Evolutionary conservation across 2,329 filamentous ascomycete genomes (phyloP).

Genomic region (Sphaerulina populicola): DNA sequence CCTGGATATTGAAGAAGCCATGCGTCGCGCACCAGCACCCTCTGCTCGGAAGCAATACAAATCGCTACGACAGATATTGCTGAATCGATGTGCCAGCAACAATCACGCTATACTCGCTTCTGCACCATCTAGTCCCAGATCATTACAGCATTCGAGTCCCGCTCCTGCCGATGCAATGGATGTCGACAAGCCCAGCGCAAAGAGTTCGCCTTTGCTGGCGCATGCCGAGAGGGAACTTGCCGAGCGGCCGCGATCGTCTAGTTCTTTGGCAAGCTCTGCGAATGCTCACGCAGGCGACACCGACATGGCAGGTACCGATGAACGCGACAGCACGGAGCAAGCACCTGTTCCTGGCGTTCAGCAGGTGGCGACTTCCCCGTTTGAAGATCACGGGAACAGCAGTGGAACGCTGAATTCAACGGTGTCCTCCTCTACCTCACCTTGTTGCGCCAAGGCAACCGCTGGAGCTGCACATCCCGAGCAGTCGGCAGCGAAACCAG

Average conservation of each 20-base stretch:
- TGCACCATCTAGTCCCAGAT: constrained; percentile 3
- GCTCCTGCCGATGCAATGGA: constrained; percentile 18
- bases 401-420: constrained; percentile 1
- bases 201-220: constrained; percentile 3
- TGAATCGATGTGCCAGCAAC: constrained; percentile 31
- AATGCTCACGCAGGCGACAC: constrained; percentile 12
- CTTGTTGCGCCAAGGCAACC: constrained; percentile 7
- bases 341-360: background rate
- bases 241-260: background rate
- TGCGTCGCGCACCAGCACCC: constrained; percentile 15
- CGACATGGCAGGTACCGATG: constrained; percentile 18
- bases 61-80: constrained; percentile 28
- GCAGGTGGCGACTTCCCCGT: background rate
- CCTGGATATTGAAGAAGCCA: constrained; percentile 29
- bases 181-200: constrained; percentile 9
- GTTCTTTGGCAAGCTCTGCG: background rate
- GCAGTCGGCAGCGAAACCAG: constrained; percentile 14
- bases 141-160: background rate
- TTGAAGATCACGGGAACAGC: background rate
- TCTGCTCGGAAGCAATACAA: constrained; percentile 23
- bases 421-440: constrained; percentile 10
- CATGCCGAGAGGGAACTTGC: background rate
- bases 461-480: constrained; percentile 7
- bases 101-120: constrained; percentile 17
- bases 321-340: constrained; percentile 4